These are phyloP conservation scores for Syzygium oleosum DNA, from an alignment of 345 rosid genomes.

Conservation along the genomic window DNA sequence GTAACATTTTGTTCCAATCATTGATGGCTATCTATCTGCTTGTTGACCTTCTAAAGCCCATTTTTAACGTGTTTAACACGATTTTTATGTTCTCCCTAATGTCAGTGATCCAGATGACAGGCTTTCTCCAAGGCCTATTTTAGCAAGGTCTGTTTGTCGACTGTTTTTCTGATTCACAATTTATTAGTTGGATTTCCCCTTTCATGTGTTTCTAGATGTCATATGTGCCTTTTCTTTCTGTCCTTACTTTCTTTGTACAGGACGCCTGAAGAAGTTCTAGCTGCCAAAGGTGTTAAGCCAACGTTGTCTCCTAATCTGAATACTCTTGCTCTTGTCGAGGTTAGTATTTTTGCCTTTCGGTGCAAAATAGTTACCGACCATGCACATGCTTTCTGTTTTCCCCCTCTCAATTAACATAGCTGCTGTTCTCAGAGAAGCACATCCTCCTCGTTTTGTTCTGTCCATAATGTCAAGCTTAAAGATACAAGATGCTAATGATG, in stretches of 20 bases:
- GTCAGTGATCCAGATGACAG: conserved; percentile 89
- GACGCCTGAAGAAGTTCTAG: conserved; percentile 94
- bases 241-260: conserved; percentile 16
- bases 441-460: neutral
- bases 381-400: neutral
- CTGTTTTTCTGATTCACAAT: neutral
- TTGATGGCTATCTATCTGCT: neutral
- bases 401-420: neutral
- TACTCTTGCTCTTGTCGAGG: conserved; percentile 89
- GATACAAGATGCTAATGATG: neutral
- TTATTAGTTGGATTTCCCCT: neutral
- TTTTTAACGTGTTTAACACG: neutral
- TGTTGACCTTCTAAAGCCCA: neutral
- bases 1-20: conserved; percentile 18
- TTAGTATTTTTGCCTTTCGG: conserved; percentile 7
- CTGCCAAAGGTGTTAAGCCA: conserved; percentile 96
- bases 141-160: conserved; percentile 57
- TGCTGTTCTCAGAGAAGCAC: neutral
- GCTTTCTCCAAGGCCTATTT: conserved; percentile 77
- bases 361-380: neutral
- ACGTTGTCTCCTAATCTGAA: conserved; percentile 86
- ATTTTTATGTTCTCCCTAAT: neutral
- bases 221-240: neutral
- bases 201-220: neutral
- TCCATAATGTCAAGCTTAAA: neutral